A percentile compares a stretch with the other conserved stretches of the same genome.
Evolutionary conservation across 179 eudicot species (phyloP).

Genomic region (Drosera spatulata): DNA sequence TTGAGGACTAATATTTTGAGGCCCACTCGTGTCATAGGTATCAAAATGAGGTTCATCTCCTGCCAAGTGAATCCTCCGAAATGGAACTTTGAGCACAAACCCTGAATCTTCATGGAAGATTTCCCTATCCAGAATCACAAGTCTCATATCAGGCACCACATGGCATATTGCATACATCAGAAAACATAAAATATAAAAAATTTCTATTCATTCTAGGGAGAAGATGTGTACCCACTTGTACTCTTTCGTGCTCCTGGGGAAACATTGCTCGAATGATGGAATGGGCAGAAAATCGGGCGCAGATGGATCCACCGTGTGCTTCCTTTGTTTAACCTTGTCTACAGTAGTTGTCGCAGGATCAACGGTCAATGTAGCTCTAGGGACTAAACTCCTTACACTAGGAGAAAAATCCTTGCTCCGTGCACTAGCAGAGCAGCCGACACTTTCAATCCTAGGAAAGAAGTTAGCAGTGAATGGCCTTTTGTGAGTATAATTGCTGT

Average conservation of each 20-base stretch:
- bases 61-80: slow-evolving; percentile 76
- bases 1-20: slow-evolving; percentile 78
- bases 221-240: slow-evolving; percentile 31
- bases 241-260: slow-evolving; percentile 91
- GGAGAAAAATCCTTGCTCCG: slow-evolving; percentile 27
- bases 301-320: slow-evolving; percentile 86
- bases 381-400: slow-evolving; percentile 15
- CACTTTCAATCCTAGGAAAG: slow-evolving; percentile 47
- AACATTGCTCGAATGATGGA: slow-evolving; percentile 90
- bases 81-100: slow-evolving; percentile 81
- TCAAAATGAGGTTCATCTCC: slow-evolving; percentile 94
- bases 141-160: background rate
- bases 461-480: slow-evolving; percentile 36
- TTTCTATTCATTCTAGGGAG: background rate
- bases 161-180: background rate
- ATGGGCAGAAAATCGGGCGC: slow-evolving; percentile 94
- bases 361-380: slow-evolving; percentile 75
- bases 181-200: background rate
- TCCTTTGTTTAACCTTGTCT: slow-evolving; percentile 42
- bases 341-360: slow-evolving; percentile 53
- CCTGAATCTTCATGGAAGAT: slow-evolving; percentile 71
- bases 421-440: slow-evolving; percentile 27
- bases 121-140: slow-evolving; percentile 44
- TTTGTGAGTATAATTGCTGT: slow-evolving; percentile 23
- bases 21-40: slow-evolving; percentile 95